These are phyloP conservation scores for Salix exigua DNA, from an alignment of 345 rosid genomes.

Conservation along the genomic window DNA sequence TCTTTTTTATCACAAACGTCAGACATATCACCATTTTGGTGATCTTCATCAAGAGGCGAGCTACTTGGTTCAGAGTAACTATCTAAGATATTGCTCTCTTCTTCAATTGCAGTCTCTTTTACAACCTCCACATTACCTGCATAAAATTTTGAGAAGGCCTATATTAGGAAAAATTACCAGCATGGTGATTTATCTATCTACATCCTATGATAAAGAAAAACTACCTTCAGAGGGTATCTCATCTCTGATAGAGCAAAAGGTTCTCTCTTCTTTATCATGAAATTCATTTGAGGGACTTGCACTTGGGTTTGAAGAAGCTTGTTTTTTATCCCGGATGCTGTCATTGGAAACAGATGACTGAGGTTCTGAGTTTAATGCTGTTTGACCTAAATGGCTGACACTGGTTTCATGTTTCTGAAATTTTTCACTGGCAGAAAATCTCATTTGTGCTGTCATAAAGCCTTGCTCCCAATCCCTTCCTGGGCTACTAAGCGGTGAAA, in stretches of 20 bases:
- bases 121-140: conserved; percentile 35
- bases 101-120: conserved; percentile 25
- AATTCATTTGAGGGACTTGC: conserved; percentile 21
- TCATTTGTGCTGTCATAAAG: conserved; percentile 47
- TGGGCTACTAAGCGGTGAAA: conserved; percentile 70
- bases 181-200: background rate
- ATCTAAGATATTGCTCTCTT: conserved; percentile 27
- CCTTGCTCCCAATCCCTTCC: conserved; percentile 48
- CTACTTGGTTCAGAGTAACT: conserved; percentile 25
- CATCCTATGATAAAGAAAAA: conserved; percentile 1
- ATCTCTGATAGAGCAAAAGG: conserved; percentile 12
- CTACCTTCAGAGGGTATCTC: conserved; percentile 48
- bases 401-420: conserved; percentile 40
- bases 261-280: conserved; percentile 35
- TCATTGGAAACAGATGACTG: conserved; percentile 35
- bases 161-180: background rate
- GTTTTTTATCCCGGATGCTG: conserved; percentile 13
- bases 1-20: conserved; percentile 33
- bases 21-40: conserved; percentile 22
- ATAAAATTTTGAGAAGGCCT: conserved; percentile 10
- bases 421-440: conserved; percentile 38
- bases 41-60: conserved; percentile 23
- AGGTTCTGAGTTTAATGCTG: conserved; percentile 14
- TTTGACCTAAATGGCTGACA: conserved; percentile 27
- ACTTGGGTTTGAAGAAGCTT: conserved; percentile 16